Evolutionary conservation across 1,284 basidiomycete species (phyloP).

Genomic region (Tremellales sp.): DNA sequence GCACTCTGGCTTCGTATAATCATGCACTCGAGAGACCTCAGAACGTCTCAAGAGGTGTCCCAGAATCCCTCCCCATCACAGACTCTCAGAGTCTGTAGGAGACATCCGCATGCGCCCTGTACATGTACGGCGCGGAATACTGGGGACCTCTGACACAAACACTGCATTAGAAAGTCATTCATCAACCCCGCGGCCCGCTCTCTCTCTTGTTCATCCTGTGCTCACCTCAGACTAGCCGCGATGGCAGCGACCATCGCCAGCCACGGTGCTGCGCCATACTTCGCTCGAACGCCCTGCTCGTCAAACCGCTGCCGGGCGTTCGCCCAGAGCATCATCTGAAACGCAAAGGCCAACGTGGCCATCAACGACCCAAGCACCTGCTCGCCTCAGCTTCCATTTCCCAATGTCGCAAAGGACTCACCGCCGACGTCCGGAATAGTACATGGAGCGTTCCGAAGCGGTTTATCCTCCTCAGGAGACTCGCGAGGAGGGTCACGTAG

Average conservation of each 20-base stretch:
- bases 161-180: conserved; percentile 3
- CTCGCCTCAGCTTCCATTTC: too few relatives aligned
- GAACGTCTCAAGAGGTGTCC: background rate
- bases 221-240: conserved; percentile 23
- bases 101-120: conserved; percentile 16
- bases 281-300: conserved; percentile 7
- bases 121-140: conserved; percentile 25
- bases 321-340: conserved; percentile 26
- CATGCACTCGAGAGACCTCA: background rate
- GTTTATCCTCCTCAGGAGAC: background rate
- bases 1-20: conserved; percentile 4
- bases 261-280: conserved; percentile 29
- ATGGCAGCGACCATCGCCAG: conserved; percentile 23
- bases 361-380: conserved; percentile 22
- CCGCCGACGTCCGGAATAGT: too few relatives aligned
- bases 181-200: background rate
- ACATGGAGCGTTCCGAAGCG: background rate
- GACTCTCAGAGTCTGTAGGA: conserved; percentile 18
- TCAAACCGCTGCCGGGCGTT: conserved; percentile 20
- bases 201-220: background rate
- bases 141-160: conserved; percentile 14
- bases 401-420: background rate
- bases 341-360: conserved; percentile 23
- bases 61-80: background rate
- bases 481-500: conserved; percentile 20